Evolutionary conservation across 495 filamentous ascomycete genomes (phyloP), one percentile per base, ranked within the genome.

Genomic region (Penicillium paxilli): DNA sequence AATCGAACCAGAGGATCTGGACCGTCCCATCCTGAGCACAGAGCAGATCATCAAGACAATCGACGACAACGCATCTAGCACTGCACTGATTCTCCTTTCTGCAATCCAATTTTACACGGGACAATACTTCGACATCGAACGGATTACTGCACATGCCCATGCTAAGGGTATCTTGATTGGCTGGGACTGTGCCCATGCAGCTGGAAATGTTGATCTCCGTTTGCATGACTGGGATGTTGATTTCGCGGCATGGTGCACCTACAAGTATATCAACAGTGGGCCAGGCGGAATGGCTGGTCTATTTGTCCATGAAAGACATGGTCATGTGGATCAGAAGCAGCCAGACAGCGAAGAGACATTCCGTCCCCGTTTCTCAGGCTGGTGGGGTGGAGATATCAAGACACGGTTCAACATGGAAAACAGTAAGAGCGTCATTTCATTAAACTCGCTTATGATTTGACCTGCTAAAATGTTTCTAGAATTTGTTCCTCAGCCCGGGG

Each of bases 41-140:
- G 70, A 84, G 48, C 80, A 92, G 20, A 89, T 98, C 45, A 76
- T 92, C 38, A 80, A 81, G 33, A 74, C 83, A 17, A 96, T 98
- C 59, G 84, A 86, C 50, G 72, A 83, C 12, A 87, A 98, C 66
- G 90, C 90, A 20, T 73, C 81, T 17, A 80, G 77, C 24, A 90
- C 93, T 12, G 89, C 92, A 12, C 66, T 98, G 23, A 70, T 98
- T 30, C 80, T 97, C 32, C 83, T 98, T 16, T 90, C 93, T 0
- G 95, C 90, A 2, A 85, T 98, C 52, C 94, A 98, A 65, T 98
- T 89, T 76, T 98, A 96, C 69, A 95, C 90, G 0, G 94, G 94
- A 52, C 92, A 97, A 63, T 84, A 88, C 56, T 83, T 98, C 41
- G 90, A 98, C 65, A 91, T 98, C 44, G 77, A 81, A 42, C 79